phyloP scores from a whole-genome alignment of 257 asterid genomes.

The Striga asiatica region DNA sequence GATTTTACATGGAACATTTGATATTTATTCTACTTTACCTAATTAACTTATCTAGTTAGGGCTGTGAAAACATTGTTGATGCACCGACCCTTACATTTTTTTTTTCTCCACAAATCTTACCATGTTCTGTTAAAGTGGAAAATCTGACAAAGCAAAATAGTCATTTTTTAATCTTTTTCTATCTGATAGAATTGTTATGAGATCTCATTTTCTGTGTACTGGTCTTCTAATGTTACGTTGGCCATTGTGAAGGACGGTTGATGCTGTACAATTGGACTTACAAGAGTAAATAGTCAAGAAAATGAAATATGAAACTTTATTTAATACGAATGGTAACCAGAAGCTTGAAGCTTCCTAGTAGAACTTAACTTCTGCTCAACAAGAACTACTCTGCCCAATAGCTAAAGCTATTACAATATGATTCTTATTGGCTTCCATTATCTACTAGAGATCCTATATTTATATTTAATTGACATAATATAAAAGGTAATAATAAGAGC shows the following conservation, averaged over 20 bases:
- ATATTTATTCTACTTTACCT: background rate
- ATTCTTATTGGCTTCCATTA: too few species aligned
- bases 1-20: background rate
- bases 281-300: too few species aligned
- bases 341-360: too few species aligned
- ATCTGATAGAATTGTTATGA: background rate
- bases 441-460: too few species aligned
- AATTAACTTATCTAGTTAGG: slow-evolving; percentile 8
- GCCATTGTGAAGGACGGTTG: background rate
- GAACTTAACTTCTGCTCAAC: too few species aligned
- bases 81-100: background rate
- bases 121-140: slow-evolving; percentile 3
- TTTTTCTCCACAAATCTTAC: slow-evolving; percentile 7
- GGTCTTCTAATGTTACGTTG: background rate
- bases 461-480: too few species aligned
- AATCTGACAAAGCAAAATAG: background rate
- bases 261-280: background rate
- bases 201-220: background rate
- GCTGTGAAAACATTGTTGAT: slow-evolving; percentile 10
- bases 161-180: background rate
- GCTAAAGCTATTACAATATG: too few species aligned
- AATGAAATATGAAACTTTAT: too few species aligned
- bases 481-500: too few species aligned
- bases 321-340: too few species aligned
- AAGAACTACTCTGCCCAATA: too few species aligned